phyloP scores from a whole-genome alignment of 2,329 filamentous ascomycete genomes.

The Curvularia hawaiiensis region DNA sequence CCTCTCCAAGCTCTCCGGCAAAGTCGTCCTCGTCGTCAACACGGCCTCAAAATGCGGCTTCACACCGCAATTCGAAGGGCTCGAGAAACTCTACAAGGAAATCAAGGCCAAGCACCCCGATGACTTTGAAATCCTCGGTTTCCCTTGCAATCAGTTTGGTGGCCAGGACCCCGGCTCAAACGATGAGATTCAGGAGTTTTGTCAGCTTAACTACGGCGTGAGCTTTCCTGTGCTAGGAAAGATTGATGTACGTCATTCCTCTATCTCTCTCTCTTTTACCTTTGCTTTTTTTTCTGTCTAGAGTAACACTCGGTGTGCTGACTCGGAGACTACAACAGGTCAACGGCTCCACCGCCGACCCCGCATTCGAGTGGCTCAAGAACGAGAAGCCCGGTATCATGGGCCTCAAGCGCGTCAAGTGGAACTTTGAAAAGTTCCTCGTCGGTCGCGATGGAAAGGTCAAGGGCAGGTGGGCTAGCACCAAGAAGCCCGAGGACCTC shows the following conservation, averaged over 20 bases:
- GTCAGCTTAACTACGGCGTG: conserved; percentile 93
- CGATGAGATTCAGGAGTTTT: conserved; percentile 70
- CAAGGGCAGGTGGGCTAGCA: conserved; percentile 83
- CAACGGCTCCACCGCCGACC: conserved; percentile 81
- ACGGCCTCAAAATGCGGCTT: conserved; percentile 99
- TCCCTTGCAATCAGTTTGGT: conserved; percentile 98
- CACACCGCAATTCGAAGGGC: conserved; percentile 90
- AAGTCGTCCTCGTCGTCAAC: conserved; percentile 96
- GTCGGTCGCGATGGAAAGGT: conserved; percentile 85
- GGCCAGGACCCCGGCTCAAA: conserved; percentile 81
- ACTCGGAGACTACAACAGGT: conserved; percentile 18
- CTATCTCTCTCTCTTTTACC: background rate
- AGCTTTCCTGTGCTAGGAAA: conserved; percentile 91
- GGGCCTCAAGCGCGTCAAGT: conserved; percentile 92
- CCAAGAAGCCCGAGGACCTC: conserved; percentile 81
- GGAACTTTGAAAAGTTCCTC: conserved; percentile 99
- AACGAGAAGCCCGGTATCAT: conserved; percentile 76
- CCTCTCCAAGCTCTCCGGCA: conserved; percentile 77
- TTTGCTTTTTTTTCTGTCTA: conserved; percentile 2
- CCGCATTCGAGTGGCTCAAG: conserved; percentile 79
- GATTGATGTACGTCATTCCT: conserved; percentile 68
- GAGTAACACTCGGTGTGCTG: background rate
- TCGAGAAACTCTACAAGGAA: conserved; percentile 87
- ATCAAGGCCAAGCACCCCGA: conserved; percentile 72
- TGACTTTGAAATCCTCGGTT: conserved; percentile 87